A percentile compares a stretch with the other conserved stretches of the same genome.
These are phyloP conservation scores for Thinopyrum elongatum DNA, from an alignment of 176 grass and related monocot genomes.

Conservation along the genomic window DNA sequence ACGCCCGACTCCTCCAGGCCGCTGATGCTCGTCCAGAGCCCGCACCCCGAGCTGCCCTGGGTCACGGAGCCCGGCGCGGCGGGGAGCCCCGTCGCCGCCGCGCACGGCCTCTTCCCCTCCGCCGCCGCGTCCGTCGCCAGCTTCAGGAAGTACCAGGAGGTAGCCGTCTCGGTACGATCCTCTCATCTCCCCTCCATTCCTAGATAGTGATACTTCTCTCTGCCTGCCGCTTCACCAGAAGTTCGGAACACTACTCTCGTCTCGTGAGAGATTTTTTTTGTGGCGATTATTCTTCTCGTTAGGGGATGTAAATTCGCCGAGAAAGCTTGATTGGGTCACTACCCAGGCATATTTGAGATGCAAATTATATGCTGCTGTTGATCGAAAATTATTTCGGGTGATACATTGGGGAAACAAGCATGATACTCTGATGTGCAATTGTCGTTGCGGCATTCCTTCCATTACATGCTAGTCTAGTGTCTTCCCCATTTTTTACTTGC, in stretches of 20 bases:
- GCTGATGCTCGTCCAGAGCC: constrained; percentile 46
- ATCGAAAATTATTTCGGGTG: no score
- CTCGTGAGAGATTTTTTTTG: background rate
- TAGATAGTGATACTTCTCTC: background rate
- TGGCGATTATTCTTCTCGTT: background rate
- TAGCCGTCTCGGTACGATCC: constrained; percentile 53
- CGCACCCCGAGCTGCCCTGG: constrained; percentile 26
- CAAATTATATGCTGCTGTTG: background rate
- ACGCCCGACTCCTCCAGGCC: constrained; percentile 36
- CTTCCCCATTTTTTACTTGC: background rate
- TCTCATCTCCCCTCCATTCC: background rate
- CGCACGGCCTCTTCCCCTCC: constrained; percentile 50
- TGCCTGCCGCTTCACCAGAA: background rate
- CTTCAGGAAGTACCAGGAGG: constrained; percentile 84
- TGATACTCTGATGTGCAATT: background rate
- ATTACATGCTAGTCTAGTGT: background rate
- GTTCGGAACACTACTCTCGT: background rate
- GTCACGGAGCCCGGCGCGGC: background rate
- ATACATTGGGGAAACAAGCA: background rate
- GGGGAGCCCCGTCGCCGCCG: background rate
- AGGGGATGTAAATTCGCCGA: background rate
- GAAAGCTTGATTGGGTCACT: background rate
- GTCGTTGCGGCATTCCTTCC: no score
- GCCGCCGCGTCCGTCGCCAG: constrained; percentile 54
- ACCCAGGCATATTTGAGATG: background rate